phyloP scores from a whole-genome alignment of 805 yeast genomes.

The Barnettozyma wickerhamii region DNA sequence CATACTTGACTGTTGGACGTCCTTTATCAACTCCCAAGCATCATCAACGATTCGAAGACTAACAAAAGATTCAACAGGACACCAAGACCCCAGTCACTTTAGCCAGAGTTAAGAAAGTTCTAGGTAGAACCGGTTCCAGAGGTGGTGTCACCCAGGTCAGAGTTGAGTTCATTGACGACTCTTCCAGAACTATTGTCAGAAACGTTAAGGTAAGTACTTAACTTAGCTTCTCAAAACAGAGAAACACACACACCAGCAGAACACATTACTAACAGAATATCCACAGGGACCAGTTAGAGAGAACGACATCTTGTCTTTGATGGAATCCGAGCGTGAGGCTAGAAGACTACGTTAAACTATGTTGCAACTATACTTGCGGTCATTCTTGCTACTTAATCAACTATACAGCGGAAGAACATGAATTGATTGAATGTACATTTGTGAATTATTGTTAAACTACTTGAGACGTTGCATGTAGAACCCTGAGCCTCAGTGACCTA shows the following conservation, averaged over 20 bases:
- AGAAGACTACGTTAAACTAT: slow-evolving; percentile 76
- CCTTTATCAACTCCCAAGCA: no score
- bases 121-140: slow-evolving; percentile 99
- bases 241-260: neutral
- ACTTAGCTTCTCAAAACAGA: no score
- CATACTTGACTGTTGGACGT: no score
- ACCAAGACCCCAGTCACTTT: slow-evolving; percentile 73
- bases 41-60: neutral
- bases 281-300: slow-evolving; percentile 85
- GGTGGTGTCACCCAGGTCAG: slow-evolving; percentile 99
- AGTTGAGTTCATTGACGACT: slow-evolving; percentile 93
- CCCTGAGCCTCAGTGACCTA: no score
- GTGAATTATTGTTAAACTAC: slow-evolving; percentile 18
- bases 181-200: slow-evolving; percentile 94
- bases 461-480: no score
- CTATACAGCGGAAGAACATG: slow-evolving; percentile 13
- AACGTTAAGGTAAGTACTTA: slow-evolving; percentile 60
- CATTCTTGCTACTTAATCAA: slow-evolving; percentile 16
- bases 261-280: slow-evolving; percentile 10
- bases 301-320: slow-evolving; percentile 96
- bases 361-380: slow-evolving; percentile 19
- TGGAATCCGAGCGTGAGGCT: slow-evolving; percentile 99
- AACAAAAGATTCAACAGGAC: slow-evolving; percentile 19
- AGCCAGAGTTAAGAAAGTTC: slow-evolving; percentile 98
- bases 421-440: slow-evolving; percentile 27